phyloP scores from a whole-genome alignment of 2,329 filamentous ascomycete genomes.

The Rasamsonia emersonii region DNA sequence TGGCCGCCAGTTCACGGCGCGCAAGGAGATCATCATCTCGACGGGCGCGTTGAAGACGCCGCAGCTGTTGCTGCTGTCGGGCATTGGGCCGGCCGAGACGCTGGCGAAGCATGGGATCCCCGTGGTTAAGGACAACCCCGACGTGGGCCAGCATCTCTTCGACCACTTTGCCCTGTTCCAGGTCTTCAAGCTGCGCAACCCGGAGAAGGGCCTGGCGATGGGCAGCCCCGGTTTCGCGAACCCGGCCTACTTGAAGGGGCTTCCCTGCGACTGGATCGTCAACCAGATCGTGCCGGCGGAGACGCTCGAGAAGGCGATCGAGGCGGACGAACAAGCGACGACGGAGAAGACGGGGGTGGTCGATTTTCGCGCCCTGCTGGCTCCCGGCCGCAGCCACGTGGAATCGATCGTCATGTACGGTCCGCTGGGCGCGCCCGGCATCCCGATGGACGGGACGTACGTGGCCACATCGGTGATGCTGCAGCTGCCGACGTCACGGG shows the following conservation, averaged over 20 bases:
- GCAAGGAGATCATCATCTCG: conserved; percentile 24
- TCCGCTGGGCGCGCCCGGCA: conserved; percentile 12
- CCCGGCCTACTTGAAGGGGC: conserved; percentile 29
- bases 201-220: conserved; percentile 27
- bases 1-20: conserved; percentile 15
- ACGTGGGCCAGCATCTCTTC: conserved; percentile 18
- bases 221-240: conserved; percentile 26
- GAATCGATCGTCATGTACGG: conserved; percentile 18
- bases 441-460: conserved; percentile 16
- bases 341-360: conserved; percentile 20
- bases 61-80: conserved; percentile 27
- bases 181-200: conserved; percentile 23
- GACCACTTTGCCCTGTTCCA: conserved; percentile 20
- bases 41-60: conserved; percentile 25
- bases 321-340: conserved; percentile 13
- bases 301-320: conserved; percentile 22
- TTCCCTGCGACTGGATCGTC: conserved; percentile 31
- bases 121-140: conserved; percentile 10
- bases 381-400: conserved; percentile 4
- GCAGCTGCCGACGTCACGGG: conserved; percentile 15
- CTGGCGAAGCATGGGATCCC: conserved; percentile 26
- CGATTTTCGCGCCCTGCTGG: conserved; percentile 3
- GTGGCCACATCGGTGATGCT: conserved; percentile 15
- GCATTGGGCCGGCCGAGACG: conserved; percentile 20
- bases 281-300: conserved; percentile 18